These are phyloP conservation scores for Penicillium arizonense DNA, from an alignment of 495 filamentous ascomycete genomes.

Conservation along the genomic window DNA sequence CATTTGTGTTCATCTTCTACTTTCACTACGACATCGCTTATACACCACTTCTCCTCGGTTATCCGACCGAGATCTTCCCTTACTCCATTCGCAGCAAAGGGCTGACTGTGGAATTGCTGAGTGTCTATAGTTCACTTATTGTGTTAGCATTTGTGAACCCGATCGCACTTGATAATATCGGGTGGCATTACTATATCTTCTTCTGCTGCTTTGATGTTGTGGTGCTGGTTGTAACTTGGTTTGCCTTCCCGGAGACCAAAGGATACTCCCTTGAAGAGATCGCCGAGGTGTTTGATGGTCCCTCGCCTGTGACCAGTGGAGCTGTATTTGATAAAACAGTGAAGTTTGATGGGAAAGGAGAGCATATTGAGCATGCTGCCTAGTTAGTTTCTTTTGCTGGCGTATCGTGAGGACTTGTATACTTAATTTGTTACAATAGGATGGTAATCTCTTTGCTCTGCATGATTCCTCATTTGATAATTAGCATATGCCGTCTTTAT, in stretches of 20 bases:
- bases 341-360: conserved; percentile 1
- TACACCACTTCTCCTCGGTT: conserved; percentile 58
- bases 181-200: conserved; percentile 59
- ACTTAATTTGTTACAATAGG: too few relatives aligned
- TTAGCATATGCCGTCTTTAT: too few relatives aligned
- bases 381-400: neutral
- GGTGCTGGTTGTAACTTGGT: conserved; percentile 55
- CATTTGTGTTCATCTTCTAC: conserved; percentile 60
- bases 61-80: conserved; percentile 62
- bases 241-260: conserved; percentile 63
- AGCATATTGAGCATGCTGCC: conserved; percentile 9
- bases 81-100: conserved; percentile 65
- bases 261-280: conserved; percentile 63
- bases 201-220: conserved; percentile 57
- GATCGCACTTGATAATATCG: conserved; percentile 52
- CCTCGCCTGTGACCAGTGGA: conserved; percentile 1
- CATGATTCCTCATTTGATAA: too few relatives aligned
- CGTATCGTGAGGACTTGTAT: too few relatives aligned
- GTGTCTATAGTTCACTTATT: conserved; percentile 39
- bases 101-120: conserved; percentile 47
- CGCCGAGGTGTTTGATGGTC: conserved; percentile 55
- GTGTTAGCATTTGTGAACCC: conserved; percentile 60
- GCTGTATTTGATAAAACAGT: conserved; percentile 1
- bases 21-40: conserved; percentile 56
- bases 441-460: too few relatives aligned